These are phyloP conservation scores for Termitomyces sp. DNA, from an alignment of 768 basidiomycete species.

Conservation along the genomic window DNA sequence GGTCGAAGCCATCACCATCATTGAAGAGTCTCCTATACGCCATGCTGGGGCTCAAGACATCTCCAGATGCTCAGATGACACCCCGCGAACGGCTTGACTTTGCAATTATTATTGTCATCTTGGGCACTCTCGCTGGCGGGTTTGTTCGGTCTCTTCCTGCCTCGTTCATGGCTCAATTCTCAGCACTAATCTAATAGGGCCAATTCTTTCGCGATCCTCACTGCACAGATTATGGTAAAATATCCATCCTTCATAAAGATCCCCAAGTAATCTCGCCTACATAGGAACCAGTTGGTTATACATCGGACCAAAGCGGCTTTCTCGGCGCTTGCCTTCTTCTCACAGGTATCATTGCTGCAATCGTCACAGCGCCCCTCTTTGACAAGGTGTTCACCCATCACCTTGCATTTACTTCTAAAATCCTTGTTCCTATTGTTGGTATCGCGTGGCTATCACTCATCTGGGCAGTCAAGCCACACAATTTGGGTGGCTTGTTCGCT, in stretches of 20 bases:
- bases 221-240: conserved; percentile 63
- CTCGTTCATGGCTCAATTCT: neutral
- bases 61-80: conserved; percentile 51
- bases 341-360: conserved; percentile 64
- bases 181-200: conserved; percentile 28
- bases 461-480: conserved; percentile 75
- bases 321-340: conserved; percentile 64
- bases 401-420: conserved; percentile 53
- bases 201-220: conserved; percentile 60
- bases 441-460: conserved; percentile 67
- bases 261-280: neutral
- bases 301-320: conserved; percentile 56
- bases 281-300: conserved; percentile 72
- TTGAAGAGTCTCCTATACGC: conserved; percentile 50
- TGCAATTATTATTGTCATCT: conserved; percentile 47
- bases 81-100: conserved; percentile 68
- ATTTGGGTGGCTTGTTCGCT: conserved; percentile 53
- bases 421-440: conserved; percentile 56
- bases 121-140: conserved; percentile 63
- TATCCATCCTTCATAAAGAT: neutral
- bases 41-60: conserved; percentile 37
- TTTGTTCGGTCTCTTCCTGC: conserved; percentile 25
- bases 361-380: conserved; percentile 67
- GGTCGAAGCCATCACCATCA: conserved; percentile 50
- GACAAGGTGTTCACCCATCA: conserved; percentile 79